Evolutionary conservation across 148 eudicot species (phyloP).

Genomic region (Simmondsia chinensis): DNA sequence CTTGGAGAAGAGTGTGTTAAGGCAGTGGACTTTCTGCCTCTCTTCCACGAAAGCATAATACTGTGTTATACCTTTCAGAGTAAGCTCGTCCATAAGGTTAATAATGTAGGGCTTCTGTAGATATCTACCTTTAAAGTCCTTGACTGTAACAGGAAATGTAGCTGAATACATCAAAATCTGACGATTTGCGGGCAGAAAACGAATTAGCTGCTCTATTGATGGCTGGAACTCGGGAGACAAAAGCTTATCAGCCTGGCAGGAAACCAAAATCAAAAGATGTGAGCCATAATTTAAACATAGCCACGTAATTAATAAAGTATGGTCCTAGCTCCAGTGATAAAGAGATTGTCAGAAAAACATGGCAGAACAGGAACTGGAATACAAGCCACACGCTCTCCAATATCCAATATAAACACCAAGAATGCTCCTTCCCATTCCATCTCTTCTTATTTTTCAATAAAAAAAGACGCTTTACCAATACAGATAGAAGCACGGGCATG

Average conservation of each 20-base stretch:
- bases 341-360: too few species aligned
- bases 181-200: constrained; percentile 53
- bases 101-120: constrained; percentile 64
- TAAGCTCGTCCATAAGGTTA: constrained; percentile 90
- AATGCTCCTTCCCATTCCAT: too few species aligned
- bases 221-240: constrained; percentile 90
- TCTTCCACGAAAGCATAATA: constrained; percentile 91
- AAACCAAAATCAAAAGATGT: background rate
- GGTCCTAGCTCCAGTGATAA: too few species aligned
- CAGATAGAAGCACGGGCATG: too few species aligned
- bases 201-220: constrained; percentile 65
- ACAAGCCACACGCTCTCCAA: too few species aligned
- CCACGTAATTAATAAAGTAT: too few species aligned
- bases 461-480: too few species aligned
- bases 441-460: too few species aligned
- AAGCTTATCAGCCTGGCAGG: constrained; percentile 82
- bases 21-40: constrained; percentile 82
- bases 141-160: constrained; percentile 87
- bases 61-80: constrained; percentile 83
- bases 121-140: constrained; percentile 71
- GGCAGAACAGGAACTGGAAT: too few species aligned
- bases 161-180: constrained; percentile 91
- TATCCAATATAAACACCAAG: too few species aligned
- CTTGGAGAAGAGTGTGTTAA: constrained; percentile 89
- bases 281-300: too few species aligned